Base-by-base conservation (phyloP, 2,329 filamentous ascomycete species). In the Colletotrichum musicola region DNA sequence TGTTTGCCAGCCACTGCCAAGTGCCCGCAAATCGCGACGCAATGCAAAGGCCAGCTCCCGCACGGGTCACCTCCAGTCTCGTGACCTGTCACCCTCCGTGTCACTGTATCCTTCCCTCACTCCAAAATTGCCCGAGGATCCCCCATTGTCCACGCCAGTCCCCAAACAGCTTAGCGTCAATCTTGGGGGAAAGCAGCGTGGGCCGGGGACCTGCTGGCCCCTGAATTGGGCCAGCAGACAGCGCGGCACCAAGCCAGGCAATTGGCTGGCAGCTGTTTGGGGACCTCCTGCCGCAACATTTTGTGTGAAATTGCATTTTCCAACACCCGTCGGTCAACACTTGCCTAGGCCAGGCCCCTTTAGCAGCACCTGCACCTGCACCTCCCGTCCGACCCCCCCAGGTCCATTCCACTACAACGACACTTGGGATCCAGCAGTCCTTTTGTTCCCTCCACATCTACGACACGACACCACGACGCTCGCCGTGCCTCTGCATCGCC, bases 241-340 rank as follows among this genome's bases (percentile, higher is more conserved):
- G 40, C 16, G 12, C 40, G 13, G 68, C 53, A 61, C 35, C 62
- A 49, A 54, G 59, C 30, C 65, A 54, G 55, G 51, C 66, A 70
- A 74, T 74, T 74, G 72, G 72, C 68, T 70, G 68, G 63, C 49
- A 25, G 42, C 47, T 20, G 22, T 44, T 68, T 68, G 62, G 69
- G 64, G 42, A 61, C 60, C 63, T 69, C 72, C 71, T 73, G 71
- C 77, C 73, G 77, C 74, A 78, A 77, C 76, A 78, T 77, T 77
- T 79, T 74, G 71, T 77, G 76, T 79, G 76, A 80, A 79, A 80
- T 80, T 80, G 74, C 77, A 77, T 76, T 77, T 77, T 74, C 74
- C 62, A 64, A 69, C 68, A 68, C 58, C 71, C 51, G 58, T 71
- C 69, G 62, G 65, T 68, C 71, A 70, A 71, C 68, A 70, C 65